phyloP scores from a whole-genome alignment of 768 basidiomycete genomes.

The Agrocybe praecox region DNA sequence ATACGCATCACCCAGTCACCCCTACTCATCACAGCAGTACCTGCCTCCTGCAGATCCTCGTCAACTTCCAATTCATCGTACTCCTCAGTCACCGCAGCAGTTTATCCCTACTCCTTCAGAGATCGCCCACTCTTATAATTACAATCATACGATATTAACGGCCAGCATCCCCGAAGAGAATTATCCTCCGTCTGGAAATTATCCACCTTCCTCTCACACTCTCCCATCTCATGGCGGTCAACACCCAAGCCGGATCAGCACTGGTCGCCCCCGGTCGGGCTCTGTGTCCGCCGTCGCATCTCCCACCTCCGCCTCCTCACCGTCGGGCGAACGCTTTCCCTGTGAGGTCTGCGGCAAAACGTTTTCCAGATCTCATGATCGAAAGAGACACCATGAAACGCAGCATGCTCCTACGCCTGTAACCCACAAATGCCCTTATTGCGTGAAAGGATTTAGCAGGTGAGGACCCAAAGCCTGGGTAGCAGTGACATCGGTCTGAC shows the following conservation, averaged over 20 bases:
- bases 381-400: conserved; percentile 80
- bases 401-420: conserved; percentile 68
- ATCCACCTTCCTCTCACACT: conserved; percentile 27
- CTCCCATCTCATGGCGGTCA: conserved; percentile 29
- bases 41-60: conserved; percentile 23
- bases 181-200: conserved; percentile 26
- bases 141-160: conserved; percentile 24
- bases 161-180: conserved; percentile 21
- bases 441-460: conserved; percentile 80
- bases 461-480: conserved; percentile 26
- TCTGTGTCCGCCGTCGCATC: conserved; percentile 33
- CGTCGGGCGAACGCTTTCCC: conserved; percentile 63
- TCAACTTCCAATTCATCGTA: conserved; percentile 16
- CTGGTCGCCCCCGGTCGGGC: conserved; percentile 40
- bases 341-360: conserved; percentile 80
- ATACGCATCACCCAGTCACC: conserved; percentile 19
- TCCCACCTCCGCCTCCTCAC: conserved; percentile 37
- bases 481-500: conserved; percentile 10
- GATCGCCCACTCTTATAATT: conserved; percentile 33
- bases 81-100: conserved; percentile 18
- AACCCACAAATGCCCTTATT: conserved; percentile 70
- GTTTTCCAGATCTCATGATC: conserved; percentile 80
- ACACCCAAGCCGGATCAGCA: conserved; percentile 40
- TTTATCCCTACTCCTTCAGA: conserved; percentile 38
- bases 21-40: conserved; percentile 21